These are phyloP conservation scores for Leishmania amazonensis DNA, from an alignment of 208 protist species.

Conservation along the genomic window DNA sequence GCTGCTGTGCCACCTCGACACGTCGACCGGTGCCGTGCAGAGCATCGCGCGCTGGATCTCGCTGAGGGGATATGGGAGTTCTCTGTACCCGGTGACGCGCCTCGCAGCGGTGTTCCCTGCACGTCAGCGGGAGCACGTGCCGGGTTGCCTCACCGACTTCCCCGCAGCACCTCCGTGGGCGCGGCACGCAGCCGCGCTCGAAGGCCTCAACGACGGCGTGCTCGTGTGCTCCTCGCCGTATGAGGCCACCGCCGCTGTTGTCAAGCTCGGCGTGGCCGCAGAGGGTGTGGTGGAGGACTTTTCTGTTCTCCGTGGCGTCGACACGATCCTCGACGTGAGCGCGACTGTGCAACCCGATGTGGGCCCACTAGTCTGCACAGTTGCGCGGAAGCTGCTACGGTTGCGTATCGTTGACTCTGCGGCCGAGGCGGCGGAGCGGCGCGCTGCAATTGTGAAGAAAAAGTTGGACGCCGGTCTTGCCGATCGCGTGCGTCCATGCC, in stretches of 20 bases:
- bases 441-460: not conserved
- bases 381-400: slow-evolving; percentile 11
- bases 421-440: slow-evolving; percentile 6
- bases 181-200: slow-evolving; percentile 21
- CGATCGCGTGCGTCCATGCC: slow-evolving; percentile 13
- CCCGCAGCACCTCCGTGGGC: slow-evolving; percentile 15
- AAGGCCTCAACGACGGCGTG: slow-evolving; percentile 35
- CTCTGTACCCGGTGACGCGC: slow-evolving; percentile 57
- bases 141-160: not conserved
- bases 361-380: slow-evolving; percentile 22
- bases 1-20: slow-evolving; percentile 51
- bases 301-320: slow-evolving; percentile 2
- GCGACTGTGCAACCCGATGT: slow-evolving; percentile 13
- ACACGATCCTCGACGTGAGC: slow-evolving; percentile 21
- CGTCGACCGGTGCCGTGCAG: slow-evolving; percentile 26
- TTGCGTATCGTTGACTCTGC: not conserved
- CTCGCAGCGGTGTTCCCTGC: slow-evolving; percentile 51
- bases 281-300: slow-evolving; percentile 36
- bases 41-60: slow-evolving; percentile 42
- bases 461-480: not conserved
- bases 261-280: slow-evolving; percentile 39
- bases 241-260: slow-evolving; percentile 34
- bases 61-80: slow-evolving; percentile 40
- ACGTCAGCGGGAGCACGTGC: not conserved
- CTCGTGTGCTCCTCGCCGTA: slow-evolving; percentile 60